Base-by-base conservation (phyloP, 495 filamentous ascomycete species). In the Choiromyces venosus region DNA sequence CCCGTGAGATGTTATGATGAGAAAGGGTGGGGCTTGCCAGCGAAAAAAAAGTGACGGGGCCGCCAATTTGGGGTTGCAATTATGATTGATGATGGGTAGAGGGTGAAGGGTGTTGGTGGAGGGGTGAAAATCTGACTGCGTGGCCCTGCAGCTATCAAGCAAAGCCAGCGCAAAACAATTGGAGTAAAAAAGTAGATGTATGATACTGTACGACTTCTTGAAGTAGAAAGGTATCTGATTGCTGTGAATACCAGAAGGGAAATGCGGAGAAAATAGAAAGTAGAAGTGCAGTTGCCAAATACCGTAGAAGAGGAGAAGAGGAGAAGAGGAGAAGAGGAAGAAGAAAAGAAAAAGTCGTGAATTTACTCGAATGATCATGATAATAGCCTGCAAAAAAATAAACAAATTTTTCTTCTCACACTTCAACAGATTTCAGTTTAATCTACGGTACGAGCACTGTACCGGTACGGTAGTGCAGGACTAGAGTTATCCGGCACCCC, bases 51-150 rank as follows among this genome's bases (percentile, higher is more conserved):
- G 52, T 61, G 52, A 61, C 52, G 52, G 52, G 52, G 52, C 52
- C 9, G 33, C 25, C 3, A 61, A 33, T 61, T 33, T 33, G 12
- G 9, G 52, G 52, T 33, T 33, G 52, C 52, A 16, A 61, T 61
- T 33, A 61, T 66, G 73, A 66, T 56, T 65, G 73, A 44, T 39
- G 42, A 66, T 66, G 65, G 36, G 71, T 46, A 65, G 46, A 77
- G 46, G 66, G 18, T 38, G 70, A 70, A 46, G 52, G 42, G 6
- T 61, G 52, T 18, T 61, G 52, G 56, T 37, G 64, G 66, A 68
- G 36, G 66, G 67, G 52, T 25, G 42, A 61, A 69, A 70, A 73
- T 71, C 46, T 56, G 68, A 76, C 69, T 77, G 75, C 73, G 75
- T 77, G 75, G 75, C 70, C 74, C 69, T 77, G 75, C 70, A 67